These are phyloP conservation scores for Neurospora tetrasperma DNA, from an alignment of 495 filamentous ascomycete genomes.

Conservation along the genomic window DNA sequence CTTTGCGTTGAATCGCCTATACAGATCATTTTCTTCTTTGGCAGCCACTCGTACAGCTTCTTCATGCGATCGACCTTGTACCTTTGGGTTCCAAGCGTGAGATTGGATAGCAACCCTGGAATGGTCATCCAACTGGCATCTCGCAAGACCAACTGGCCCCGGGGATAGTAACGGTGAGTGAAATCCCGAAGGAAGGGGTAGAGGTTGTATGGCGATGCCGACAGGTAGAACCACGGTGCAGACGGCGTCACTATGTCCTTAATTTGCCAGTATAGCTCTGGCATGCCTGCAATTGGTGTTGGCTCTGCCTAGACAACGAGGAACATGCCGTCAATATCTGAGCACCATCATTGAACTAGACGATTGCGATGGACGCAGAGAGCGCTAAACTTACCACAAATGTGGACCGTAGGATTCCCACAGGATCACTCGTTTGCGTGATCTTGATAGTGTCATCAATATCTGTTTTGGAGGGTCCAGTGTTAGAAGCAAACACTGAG, in stretches of 20 bases:
- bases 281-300: slow-evolving; percentile 66
- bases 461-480: slow-evolving; percentile 35
- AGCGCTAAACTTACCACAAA: slow-evolving; percentile 48
- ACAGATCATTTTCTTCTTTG: slow-evolving; percentile 65
- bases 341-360: neutral
- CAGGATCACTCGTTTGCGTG: slow-evolving; percentile 66
- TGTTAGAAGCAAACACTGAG: neutral
- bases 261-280: slow-evolving; percentile 64
- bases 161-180: slow-evolving; percentile 56
- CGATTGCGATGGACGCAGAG: neutral
- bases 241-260: slow-evolving; percentile 39
- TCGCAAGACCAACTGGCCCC: slow-evolving; percentile 72
- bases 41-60: slow-evolving; percentile 67
- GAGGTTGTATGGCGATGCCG: slow-evolving; percentile 88
- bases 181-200: slow-evolving; percentile 79
- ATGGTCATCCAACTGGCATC: slow-evolving; percentile 85
- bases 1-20: slow-evolving; percentile 87
- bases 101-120: slow-evolving; percentile 62
- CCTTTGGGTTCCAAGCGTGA: slow-evolving; percentile 71
- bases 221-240: slow-evolving; percentile 86
- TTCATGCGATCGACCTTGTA: slow-evolving; percentile 80
- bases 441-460: slow-evolving; percentile 96
- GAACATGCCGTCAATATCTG: neutral
- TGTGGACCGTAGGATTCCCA: slow-evolving; percentile 72
- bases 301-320: slow-evolving; percentile 34